A percentile compares a stretch with the other conserved stretches of the same genome.
Conservation (phyloP, 768 basidiomycete genomes). For the Termitomyces sp. region DNA sequence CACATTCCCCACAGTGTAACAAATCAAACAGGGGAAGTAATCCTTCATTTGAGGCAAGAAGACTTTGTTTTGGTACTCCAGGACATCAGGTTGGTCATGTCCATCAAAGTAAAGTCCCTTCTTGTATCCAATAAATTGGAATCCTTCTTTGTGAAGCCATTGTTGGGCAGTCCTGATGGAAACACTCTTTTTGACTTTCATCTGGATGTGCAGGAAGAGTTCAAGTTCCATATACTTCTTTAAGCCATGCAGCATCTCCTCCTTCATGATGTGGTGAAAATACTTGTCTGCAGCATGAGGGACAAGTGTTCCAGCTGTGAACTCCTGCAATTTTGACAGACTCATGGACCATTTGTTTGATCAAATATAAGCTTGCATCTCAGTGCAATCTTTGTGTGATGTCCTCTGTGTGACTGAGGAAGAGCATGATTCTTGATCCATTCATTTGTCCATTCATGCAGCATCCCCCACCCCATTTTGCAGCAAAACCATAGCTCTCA, state of each 20-base stretch:
- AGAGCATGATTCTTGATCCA: slow-evolving; percentile 2
- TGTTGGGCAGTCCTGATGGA: too few relatives aligned
- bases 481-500: neutral
- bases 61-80: too few relatives aligned
- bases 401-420: slow-evolving; percentile 22
- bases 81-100: too few relatives aligned
- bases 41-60: too few relatives aligned
- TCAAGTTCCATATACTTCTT: slow-evolving; percentile 9
- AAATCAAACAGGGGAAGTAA: too few relatives aligned
- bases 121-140: slow-evolving; percentile 17
- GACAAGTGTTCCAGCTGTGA: too few relatives aligned
- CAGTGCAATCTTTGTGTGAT: slow-evolving; percentile 12
- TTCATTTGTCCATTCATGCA: too few relatives aligned
- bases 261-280: slow-evolving; percentile 18
- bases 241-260: slow-evolving; percentile 32
- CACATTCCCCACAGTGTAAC: too few relatives aligned
- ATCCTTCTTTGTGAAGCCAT: too few relatives aligned
- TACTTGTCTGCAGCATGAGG: too few relatives aligned
- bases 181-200: neutral
- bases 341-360: slow-evolving; percentile 32
- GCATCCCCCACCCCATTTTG: neutral
- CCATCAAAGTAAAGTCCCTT: slow-evolving; percentile 17
- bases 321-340: slow-evolving; percentile 24
- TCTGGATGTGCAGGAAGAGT: neutral
- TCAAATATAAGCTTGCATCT: neutral